Evolutionary conservation across 2,329 filamentous ascomycete genomes (phyloP), one percentile per base, ranked within the genome.

Genomic region (Ophiognomonia clavigignenti-juglandacearum): DNA sequence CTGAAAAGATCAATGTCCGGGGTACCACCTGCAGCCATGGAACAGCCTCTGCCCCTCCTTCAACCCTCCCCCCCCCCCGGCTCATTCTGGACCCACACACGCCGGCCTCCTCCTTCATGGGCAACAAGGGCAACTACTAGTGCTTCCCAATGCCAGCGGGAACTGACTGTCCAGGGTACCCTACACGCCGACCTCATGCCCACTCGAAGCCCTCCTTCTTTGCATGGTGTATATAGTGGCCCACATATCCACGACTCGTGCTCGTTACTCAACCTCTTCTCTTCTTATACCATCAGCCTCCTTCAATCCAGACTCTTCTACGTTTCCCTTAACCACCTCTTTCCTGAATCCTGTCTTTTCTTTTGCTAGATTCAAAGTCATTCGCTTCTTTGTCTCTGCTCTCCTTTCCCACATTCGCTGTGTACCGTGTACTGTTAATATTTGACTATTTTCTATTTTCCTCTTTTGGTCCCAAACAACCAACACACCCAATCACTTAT

Each of bases 381-480:
- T 73, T 80, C 75, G 73, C 70, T 80, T 69, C 65, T 72, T 77
- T 77, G 64, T 60, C 56, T 54, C 47, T 51, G 50, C 53, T 57
- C 61, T 61, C 53, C 48, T 47, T 38, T 45, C 48, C 31, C 24
- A 58, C 57, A 50, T 38, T 60, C 57, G 51, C 54, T 57, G 43
- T 51, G 45, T 53, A 51, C 41, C 36, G 41, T 38, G 42, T 47
- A 50, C 41, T n/a, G n/a, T n/a, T n/a, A 43, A 5, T 13, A 16
- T 45, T 43, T 29, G 39, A 52, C 32, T 45, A 42, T n/a, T 42
- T 38, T 32, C 39, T 42, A 36, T 36, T 42, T 47, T 44, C 14
- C 40, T 47, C 39, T 45, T 40, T 23, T 32, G 14, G 19, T 24
- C 29, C 34, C 22, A 24, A 36, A 10, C 19, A 10, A 39, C 24